Conservation (phyloP, 1,284 basidiomycete genomes). For the Pseudozyma flocculosa region DNA sequence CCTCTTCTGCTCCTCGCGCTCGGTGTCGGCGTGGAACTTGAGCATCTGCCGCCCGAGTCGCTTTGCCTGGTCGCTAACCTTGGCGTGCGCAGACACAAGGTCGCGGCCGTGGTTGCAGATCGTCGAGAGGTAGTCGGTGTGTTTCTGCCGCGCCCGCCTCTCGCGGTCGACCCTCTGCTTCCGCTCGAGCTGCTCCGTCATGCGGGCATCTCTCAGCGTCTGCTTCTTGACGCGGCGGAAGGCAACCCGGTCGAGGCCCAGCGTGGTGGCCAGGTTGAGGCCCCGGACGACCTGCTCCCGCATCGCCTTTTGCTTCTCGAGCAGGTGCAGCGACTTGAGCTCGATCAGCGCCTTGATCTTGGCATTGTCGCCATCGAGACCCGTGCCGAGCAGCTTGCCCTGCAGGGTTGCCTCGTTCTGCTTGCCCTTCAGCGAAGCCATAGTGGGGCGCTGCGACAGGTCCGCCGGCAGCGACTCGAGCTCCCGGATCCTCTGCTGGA, state of each 20-base stretch:
- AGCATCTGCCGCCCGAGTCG: constrained; percentile 62
- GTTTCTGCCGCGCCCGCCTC: constrained; percentile 90
- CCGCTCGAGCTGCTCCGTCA: constrained; percentile 85
- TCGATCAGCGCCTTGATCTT: constrained; percentile 91
- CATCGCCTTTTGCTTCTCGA: constrained; percentile 84
- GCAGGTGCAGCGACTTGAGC: constrained; percentile 84
- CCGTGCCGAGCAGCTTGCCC: constrained; percentile 14
- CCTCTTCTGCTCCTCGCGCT: constrained; percentile 65
- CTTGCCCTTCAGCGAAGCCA: constrained; percentile 32
- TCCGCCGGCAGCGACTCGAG: constrained; percentile 81
- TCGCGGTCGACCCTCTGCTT: constrained; percentile 91
- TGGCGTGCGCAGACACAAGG: constrained; percentile 68
- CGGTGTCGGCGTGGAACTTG: constrained; percentile 62
- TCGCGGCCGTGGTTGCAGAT: constrained; percentile 85
- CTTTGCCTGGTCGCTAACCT: constrained; percentile 60
- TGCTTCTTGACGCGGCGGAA: constrained; percentile 87
- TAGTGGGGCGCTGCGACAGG: constrained; percentile 60
- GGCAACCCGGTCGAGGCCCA: constrained; percentile 82
- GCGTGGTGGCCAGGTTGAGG: constrained; percentile 82
- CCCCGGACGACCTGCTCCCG: constrained; percentile 84
- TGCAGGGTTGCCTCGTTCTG: constrained; percentile 23
- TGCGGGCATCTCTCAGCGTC: constrained; percentile 82
- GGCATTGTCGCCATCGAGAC: constrained; percentile 61
- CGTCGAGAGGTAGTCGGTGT: constrained; percentile 85
- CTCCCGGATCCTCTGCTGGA: constrained; percentile 84